Percentiles rank a stretch among this genome's conserved stretches.
Evolutionary conservation across 768 basidiomycete species (phyloP).

Genomic region (Boletus subparvulus): DNA sequence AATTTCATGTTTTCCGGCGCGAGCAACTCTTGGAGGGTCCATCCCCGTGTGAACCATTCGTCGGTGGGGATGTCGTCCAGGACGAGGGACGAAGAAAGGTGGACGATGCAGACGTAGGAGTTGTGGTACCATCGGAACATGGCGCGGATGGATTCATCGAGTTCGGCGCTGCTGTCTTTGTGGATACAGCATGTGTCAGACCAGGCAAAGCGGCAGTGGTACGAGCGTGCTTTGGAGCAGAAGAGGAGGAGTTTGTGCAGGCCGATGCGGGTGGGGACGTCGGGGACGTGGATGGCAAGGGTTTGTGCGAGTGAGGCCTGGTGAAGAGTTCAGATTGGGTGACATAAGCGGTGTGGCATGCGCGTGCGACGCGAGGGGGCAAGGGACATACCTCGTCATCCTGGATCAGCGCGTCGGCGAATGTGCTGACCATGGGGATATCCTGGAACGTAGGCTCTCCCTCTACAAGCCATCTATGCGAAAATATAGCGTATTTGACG

Average conservation of each 20-base stretch:
- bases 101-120: conserved; percentile 17
- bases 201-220: conserved; percentile 16
- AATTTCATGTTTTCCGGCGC: conserved; percentile 20
- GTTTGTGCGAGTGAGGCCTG: neutral
- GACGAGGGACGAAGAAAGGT: conserved; percentile 9
- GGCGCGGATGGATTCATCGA: conserved; percentile 25
- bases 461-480: conserved; percentile 12
- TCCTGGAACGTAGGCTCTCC: conserved; percentile 14
- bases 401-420: neutral
- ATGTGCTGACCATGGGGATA: conserved; percentile 1
- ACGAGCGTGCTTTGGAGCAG: conserved; percentile 10
- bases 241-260: conserved; percentile 9
- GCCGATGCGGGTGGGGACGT: neutral
- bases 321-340: no score
- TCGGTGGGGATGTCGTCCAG: conserved; percentile 10
- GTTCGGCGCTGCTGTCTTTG: conserved; percentile 24
- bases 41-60: conserved; percentile 21
- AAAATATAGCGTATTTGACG: conserved; percentile 15
- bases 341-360: no score
- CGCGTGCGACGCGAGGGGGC: neutral
- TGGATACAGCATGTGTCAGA: conserved; percentile 26
- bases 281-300: neutral
- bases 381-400: conserved; percentile 1
- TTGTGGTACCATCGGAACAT: conserved; percentile 30
- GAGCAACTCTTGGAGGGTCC: conserved; percentile 20